A percentile compares a stretch with the other conserved stretches of the same genome.
phyloP scores from a whole-genome alignment of 345 rosid species.

The Lepidium aucheri region DNA sequence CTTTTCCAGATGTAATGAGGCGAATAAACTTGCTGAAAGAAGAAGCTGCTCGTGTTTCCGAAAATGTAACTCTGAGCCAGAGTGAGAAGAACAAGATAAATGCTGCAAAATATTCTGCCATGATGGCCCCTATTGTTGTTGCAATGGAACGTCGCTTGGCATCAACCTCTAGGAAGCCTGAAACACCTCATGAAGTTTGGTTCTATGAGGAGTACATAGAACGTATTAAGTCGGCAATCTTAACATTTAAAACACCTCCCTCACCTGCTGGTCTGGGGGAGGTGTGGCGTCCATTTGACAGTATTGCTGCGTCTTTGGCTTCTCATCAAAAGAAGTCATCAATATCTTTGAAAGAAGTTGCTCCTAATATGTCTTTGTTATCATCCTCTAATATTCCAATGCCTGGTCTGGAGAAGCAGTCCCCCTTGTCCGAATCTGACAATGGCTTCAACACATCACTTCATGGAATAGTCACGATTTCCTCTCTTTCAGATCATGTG shows the following conservation, averaged over 20 bases:
- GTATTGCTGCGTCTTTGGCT: constrained; percentile 74
- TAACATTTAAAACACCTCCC: constrained; percentile 71
- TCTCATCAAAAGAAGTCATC: constrained; percentile 78
- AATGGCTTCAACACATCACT: constrained; percentile 34
- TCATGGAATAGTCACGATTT: constrained; percentile 59
- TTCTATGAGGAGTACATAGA: constrained; percentile 66
- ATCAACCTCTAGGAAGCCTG: constrained; percentile 81
- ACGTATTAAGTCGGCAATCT: constrained; percentile 56
- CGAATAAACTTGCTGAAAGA: constrained; percentile 78
- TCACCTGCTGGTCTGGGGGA: constrained; percentile 65
- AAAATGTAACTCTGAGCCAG: constrained; percentile 78
- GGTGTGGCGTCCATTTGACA: constrained; percentile 82
- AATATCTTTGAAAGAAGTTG: constrained; percentile 74
- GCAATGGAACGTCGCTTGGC: constrained; percentile 88
- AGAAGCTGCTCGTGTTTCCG: constrained; percentile 81
- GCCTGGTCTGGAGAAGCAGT: constrained; percentile 92
- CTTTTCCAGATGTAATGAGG: constrained; percentile 69
- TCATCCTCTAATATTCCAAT: constrained; percentile 88
- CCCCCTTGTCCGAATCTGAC: constrained; percentile 43
- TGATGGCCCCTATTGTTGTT: constrained; percentile 92
- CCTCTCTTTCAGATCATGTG: constrained; percentile 68
- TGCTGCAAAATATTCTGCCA: constrained; percentile 86
- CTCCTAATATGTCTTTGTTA: constrained; percentile 69
- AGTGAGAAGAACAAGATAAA: constrained; percentile 79
- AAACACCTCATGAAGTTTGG: constrained; percentile 88